phyloP scores from a whole-genome alignment of 1,284 basidiomycete species.

The Dichomitus squalens region DNA sequence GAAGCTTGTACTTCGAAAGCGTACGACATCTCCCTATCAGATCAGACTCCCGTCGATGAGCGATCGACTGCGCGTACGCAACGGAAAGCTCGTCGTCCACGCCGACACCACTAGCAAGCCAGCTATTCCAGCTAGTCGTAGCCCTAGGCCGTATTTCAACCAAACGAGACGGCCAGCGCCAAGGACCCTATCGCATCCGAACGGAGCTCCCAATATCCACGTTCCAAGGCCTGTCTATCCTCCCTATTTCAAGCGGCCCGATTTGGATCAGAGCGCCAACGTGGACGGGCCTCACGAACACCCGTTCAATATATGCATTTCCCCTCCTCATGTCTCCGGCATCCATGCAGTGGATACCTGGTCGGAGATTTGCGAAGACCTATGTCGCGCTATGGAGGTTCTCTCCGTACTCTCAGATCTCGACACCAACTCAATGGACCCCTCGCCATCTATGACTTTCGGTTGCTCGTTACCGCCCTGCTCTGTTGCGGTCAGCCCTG shows the following conservation, averaged over 20 bases:
- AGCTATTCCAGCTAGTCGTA: background rate
- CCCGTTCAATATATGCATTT: background rate
- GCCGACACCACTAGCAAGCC: background rate
- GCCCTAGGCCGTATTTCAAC: background rate
- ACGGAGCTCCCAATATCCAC: background rate
- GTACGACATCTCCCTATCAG: slow-evolving; percentile 23
- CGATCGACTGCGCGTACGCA: slow-evolving; percentile 13
- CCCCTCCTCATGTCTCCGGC: background rate
- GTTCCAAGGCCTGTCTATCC: background rate
- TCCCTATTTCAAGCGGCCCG: background rate
- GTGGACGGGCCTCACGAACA: background rate
- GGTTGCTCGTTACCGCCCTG: background rate
- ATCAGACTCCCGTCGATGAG: slow-evolving; percentile 21
- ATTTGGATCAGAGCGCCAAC: background rate
- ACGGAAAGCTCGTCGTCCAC: slow-evolving; percentile 3
- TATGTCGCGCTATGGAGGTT: slow-evolving; percentile 16
- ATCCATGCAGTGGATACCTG: slow-evolving; percentile 16
- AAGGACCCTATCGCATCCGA: background rate
- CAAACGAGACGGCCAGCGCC: background rate
- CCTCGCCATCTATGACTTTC: background rate
- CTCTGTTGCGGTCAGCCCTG: background rate
- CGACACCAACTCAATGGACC: background rate
- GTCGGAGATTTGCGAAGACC: slow-evolving; percentile 22
- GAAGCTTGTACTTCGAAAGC: slow-evolving; percentile 21
- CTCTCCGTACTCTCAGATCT: slow-evolving; percentile 12